Conservation (phyloP, 140 eudicot species). For the Senecio squalidus region DNA sequence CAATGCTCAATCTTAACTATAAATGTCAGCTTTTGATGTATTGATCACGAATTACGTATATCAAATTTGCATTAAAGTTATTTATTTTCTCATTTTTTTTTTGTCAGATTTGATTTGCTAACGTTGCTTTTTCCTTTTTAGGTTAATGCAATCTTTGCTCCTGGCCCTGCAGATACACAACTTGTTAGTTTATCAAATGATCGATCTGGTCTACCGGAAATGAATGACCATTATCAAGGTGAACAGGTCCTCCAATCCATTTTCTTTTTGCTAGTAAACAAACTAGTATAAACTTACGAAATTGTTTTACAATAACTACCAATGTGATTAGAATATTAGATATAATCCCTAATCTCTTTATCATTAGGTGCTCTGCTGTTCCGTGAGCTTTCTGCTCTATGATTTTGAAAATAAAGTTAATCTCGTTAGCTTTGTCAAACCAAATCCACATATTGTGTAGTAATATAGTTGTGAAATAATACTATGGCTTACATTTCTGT, state of each 20-base stretch:
- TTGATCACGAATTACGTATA: background rate
- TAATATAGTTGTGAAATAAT: too few relatives aligned
- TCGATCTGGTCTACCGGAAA: conserved; percentile 41
- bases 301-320: too few relatives aligned
- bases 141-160: conserved; percentile 36
- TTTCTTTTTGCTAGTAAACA: conserved; percentile 2
- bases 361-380: background rate
- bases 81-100: background rate
- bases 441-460: too few relatives aligned
- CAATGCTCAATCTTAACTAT: too few relatives aligned
- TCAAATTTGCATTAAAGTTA: conserved; percentile 1
- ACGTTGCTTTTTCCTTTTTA: conserved; percentile 21
- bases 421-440: too few relatives aligned
- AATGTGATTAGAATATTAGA: too few relatives aligned
- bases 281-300: too few relatives aligned
- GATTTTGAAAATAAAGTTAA: too few relatives aligned
- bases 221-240: conserved; percentile 48
- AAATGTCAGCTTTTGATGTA: too few relatives aligned
- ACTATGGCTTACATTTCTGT: background rate
- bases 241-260: conserved; percentile 8
- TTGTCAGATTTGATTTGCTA: conserved; percentile 14
- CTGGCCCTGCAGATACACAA: conserved; percentile 28
- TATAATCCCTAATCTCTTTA: too few relatives aligned
- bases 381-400: background rate
- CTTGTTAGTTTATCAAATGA: conserved; percentile 23